Percentiles rank a stretch among this genome's conserved stretches.
Conservation (phyloP, 2,329 filamentous ascomycete genomes). For the Calonectria montana region DNA sequence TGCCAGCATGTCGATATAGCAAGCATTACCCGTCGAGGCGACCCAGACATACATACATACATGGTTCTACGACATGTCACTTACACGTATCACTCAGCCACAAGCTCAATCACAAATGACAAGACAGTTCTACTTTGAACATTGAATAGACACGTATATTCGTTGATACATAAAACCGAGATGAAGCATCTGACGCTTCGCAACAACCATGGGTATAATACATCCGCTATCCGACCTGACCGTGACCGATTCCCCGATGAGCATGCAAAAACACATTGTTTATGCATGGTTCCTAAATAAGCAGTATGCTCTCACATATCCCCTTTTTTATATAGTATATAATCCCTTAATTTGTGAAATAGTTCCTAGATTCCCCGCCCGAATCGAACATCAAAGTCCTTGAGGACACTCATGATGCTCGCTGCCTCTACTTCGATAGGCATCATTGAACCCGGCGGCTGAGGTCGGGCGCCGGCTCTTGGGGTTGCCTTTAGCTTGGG, state of each 20-base stretch:
- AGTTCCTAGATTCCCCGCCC: slow-evolving; percentile 54
- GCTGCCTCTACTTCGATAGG: slow-evolving; percentile 85
- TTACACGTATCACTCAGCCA: slow-evolving; percentile 13
- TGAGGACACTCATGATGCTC: slow-evolving; percentile 87
- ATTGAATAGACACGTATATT: slow-evolving; percentile 39
- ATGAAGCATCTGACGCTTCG: slow-evolving; percentile 36
- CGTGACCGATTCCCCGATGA: slow-evolving; percentile 33
- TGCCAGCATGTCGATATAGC: not conserved
- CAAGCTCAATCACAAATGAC: slow-evolving; percentile 13
- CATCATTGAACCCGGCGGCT: slow-evolving; percentile 55
- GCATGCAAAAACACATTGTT: slow-evolving; percentile 28
- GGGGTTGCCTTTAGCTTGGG: slow-evolving; percentile 75
- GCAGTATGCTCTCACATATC: slow-evolving; percentile 20
- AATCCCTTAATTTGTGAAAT: slow-evolving; percentile 9
- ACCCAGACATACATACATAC: not conserved
- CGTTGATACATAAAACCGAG: slow-evolving; percentile 37
- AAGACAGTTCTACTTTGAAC: slow-evolving; percentile 4
- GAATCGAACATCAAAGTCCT: slow-evolving; percentile 83
- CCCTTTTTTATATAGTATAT: slow-evolving; percentile 23
- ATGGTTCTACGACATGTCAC: slow-evolving; percentile 6
- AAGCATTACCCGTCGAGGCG: not conserved
- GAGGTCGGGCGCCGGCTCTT: slow-evolving; percentile 42
- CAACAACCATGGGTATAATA: slow-evolving; percentile 45
- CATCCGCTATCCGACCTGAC: slow-evolving; percentile 42
- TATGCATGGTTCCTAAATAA: slow-evolving; percentile 18